phyloP scores from a whole-genome alignment of 305 asterid genomes.

The Fraxinus baroniana region DNA sequence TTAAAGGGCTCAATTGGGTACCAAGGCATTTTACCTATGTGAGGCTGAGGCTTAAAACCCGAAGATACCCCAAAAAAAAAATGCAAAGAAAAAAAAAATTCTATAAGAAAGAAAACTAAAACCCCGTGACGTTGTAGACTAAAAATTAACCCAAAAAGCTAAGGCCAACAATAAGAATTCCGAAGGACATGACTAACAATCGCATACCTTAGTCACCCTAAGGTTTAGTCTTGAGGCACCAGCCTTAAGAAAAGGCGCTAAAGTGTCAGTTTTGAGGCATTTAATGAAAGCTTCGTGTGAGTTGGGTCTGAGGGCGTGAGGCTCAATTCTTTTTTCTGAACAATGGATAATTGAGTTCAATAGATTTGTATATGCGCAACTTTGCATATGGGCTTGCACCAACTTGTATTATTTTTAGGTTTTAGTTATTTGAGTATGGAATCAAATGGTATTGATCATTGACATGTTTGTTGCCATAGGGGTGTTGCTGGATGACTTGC shows the following conservation, averaged over 20 bases:
- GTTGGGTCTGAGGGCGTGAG: background rate
- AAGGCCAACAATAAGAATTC: background rate
- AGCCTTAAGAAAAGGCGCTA: background rate
- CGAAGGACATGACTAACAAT: background rate
- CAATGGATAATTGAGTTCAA: background rate
- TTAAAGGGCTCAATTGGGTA: background rate
- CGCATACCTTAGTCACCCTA: background rate
- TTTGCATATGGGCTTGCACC: background rate
- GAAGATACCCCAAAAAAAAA: background rate
- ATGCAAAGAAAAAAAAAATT: background rate
- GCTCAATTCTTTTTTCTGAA: background rate
- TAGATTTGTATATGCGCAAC: background rate
- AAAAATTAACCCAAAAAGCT: background rate
- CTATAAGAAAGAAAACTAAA: background rate
- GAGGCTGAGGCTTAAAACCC: background rate
- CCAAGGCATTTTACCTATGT: background rate
- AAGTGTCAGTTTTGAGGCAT: background rate
- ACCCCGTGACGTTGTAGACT: background rate
- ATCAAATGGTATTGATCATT: constrained; percentile 13
- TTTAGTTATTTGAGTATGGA: constrained; percentile 11
- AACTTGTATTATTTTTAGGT: background rate
- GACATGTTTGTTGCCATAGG: constrained; percentile 44
- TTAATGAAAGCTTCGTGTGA: background rate
- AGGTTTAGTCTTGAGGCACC: background rate
- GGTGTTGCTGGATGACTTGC: constrained; percentile 87